Evolutionary conservation across 139 green algal species (phyloP), one percentile per base, ranked within the genome.

Genomic region (Chlamydomonas incerta): DNA sequence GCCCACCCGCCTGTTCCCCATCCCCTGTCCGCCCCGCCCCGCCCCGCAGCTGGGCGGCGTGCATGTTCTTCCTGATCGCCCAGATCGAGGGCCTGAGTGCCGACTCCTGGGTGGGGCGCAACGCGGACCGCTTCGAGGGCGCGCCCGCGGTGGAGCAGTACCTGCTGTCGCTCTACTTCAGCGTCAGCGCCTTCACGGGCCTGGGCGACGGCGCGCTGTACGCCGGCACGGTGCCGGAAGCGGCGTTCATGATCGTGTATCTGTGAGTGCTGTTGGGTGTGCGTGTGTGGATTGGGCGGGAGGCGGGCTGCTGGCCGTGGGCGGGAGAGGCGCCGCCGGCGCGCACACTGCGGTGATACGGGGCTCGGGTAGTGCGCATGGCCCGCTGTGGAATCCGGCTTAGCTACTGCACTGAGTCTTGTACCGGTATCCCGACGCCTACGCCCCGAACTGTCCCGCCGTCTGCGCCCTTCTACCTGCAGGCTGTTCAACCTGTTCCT

Each of bases 401-500:
- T 31, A 71, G 14, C 52, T 23, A 23, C 52, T 60, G 52, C 52
- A 13, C 52, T 23, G 17, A 13, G 23, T 41, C 41, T 28, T n/a
- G n/a, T n/a, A n/a, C n/a, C n/a, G n/a, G n/a, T n/a, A 13, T 65
- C 26, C 46, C 34, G 1, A 28, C 72, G 4, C 46, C 72, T 3
- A 13, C 72, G n/a, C n/a, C n/a, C n/a, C n/a, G n/a, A n/a, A n/a
- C n/a, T n/a, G n/a, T n/a, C n/a, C n/a, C n/a, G n/a, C n/a, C n/a
- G n/a, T n/a, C n/a, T n/a, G n/a, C n/a, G n/a, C 72, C 47, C 67
- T 33, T 13, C 33, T 55, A 15, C 50, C 0, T 24, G 0, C 55
- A 82, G 74, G 33, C 41, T 77, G 58, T 72, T 87, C 72, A 82
- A 82, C 58, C 72, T 87, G 41, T 72, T 87, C 71, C 65, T 87